These are phyloP conservation scores for Hortaea werneckii DNA, from an alignment of 2,329 filamentous ascomycete species.

Conservation along the genomic window DNA sequence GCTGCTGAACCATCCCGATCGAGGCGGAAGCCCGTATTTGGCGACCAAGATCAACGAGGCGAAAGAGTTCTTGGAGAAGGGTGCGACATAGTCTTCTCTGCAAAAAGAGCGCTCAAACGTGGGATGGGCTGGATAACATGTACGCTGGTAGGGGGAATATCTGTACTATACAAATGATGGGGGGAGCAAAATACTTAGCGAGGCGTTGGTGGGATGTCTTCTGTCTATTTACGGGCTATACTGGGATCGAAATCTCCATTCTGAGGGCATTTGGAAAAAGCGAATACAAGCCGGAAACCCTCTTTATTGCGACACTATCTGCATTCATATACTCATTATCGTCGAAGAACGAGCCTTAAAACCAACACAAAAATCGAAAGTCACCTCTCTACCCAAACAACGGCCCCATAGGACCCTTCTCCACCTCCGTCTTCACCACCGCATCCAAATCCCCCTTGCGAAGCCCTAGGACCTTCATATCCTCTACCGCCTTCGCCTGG, in stretches of 20 bases:
- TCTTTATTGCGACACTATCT: neutral
- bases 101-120: too few relatives aligned
- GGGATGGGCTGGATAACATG: too few relatives aligned
- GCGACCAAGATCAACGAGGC: conserved; percentile 98
- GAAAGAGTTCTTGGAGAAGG: conserved; percentile 88
- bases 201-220: conserved; percentile 6
- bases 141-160: too few relatives aligned
- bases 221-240: too few relatives aligned
- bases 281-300: too few relatives aligned
- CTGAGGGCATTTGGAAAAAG: too few relatives aligned
- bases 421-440: conserved; percentile 23
- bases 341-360: too few relatives aligned
- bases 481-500: conserved; percentile 21
- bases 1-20: conserved; percentile 95
- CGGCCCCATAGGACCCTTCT: conserved; percentile 7
- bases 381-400: conserved; percentile 1
- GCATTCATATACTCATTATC: neutral
- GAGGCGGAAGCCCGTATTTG: conserved; percentile 89
- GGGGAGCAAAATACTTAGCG: conserved; percentile 3
- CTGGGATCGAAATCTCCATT: too few relatives aligned
- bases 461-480: conserved; percentile 31
- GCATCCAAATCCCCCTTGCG: conserved; percentile 29
- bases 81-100: conserved; percentile 6
- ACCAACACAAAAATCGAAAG: neutral
- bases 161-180: too few relatives aligned